A percentile compares a stretch with the other conserved stretches of the same genome.
phyloP scores from a whole-genome alignment of 2,329 filamentous ascomycete species.

The Fusarium foetens region DNA sequence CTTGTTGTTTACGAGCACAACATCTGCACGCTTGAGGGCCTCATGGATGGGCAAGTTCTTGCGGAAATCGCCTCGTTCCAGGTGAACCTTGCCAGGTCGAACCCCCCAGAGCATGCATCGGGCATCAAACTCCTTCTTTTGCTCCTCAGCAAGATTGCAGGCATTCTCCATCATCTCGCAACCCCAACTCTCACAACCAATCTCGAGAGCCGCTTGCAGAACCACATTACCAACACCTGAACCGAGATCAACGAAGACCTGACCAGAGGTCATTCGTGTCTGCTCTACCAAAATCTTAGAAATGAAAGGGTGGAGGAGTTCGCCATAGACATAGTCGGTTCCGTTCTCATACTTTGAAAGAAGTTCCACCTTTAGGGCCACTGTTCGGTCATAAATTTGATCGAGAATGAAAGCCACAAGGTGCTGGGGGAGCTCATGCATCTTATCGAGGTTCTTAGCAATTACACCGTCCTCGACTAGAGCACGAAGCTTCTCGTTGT shows the following conservation, averaged over 20 bases:
- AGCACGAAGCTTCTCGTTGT: conserved; percentile 76
- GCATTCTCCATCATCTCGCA: conserved; percentile 97
- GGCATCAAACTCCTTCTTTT: conserved; percentile 84
- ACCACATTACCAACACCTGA: conserved; percentile 97
- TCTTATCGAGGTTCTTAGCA: conserved; percentile 74
- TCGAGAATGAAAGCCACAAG: conserved; percentile 83
- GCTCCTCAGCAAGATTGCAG: conserved; percentile 81
- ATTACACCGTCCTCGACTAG: conserved; percentile 78
- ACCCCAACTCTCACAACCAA: conserved; percentile 94
- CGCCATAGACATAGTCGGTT: conserved; percentile 93
- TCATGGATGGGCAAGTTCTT: conserved; percentile 75
- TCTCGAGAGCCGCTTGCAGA: conserved; percentile 90
- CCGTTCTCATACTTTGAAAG: conserved; percentile 89
- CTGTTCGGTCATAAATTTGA: conserved; percentile 91
- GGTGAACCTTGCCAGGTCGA: conserved; percentile 78
- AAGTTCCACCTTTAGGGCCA: conserved; percentile 86
- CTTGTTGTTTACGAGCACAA: conserved; percentile 98
- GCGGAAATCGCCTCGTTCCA: conserved; percentile 87
- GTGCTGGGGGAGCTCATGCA: conserved; percentile 75
- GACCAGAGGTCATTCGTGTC: conserved; percentile 79
- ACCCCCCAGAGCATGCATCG: conserved; percentile 92
- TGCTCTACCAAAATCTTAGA: conserved; percentile 81
- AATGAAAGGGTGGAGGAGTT: conserved; percentile 86
- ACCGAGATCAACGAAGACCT: conserved; percentile 93
- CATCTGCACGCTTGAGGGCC: conserved; percentile 84